phyloP scores from a whole-genome alignment of 768 basidiomycete species.

The Leccinum ochraceum region DNA sequence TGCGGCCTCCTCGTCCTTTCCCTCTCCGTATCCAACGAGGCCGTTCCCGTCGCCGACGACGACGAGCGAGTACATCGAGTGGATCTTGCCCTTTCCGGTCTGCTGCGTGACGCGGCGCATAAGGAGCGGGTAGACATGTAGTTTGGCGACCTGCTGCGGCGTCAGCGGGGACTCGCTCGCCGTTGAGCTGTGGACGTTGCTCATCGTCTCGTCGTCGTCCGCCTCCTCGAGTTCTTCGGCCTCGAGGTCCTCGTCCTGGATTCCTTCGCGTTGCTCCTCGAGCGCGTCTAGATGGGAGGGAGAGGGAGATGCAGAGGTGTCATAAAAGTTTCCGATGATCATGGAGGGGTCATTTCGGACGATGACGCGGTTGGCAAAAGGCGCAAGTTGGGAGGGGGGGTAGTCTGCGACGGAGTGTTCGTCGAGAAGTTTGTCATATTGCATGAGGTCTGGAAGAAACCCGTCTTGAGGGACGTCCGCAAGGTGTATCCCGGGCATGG shows the following conservation, averaged over 20 bases:
- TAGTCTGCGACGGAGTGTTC: constrained; percentile 54
- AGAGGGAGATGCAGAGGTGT: constrained; percentile 14
- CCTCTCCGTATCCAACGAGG: constrained; percentile 80
- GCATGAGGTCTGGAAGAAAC: constrained; percentile 62
- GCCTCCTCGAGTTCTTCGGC: constrained; percentile 19
- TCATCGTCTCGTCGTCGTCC: constrained; percentile 23
- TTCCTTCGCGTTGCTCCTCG: constrained; percentile 12
- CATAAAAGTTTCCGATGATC: constrained; percentile 43
- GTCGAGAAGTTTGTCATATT: constrained; percentile 61
- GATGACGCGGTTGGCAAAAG: constrained; percentile 61
- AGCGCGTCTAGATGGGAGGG: constrained; percentile 1
- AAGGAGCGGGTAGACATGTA: constrained; percentile 45
- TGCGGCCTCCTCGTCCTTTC: constrained; percentile 61
- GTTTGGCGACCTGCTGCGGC: constrained; percentile 27
- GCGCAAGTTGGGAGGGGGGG: constrained; percentile 51
- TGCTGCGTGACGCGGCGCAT: constrained; percentile 74
- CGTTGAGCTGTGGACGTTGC: constrained; percentile 15
- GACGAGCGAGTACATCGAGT: constrained; percentile 58
- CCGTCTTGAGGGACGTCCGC: constrained; percentile 26
- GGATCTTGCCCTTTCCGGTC: constrained; percentile 92
- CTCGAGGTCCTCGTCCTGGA: constrained; percentile 7
- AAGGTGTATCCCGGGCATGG: constrained; percentile 19
- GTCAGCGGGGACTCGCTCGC: constrained; percentile 19
- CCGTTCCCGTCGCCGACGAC: constrained; percentile 85
- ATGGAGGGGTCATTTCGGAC: constrained; percentile 74